These are phyloP conservation scores for Testicularia cyperi DNA, from an alignment of 1,284 basidiomycete species.

Conservation along the genomic window DNA sequence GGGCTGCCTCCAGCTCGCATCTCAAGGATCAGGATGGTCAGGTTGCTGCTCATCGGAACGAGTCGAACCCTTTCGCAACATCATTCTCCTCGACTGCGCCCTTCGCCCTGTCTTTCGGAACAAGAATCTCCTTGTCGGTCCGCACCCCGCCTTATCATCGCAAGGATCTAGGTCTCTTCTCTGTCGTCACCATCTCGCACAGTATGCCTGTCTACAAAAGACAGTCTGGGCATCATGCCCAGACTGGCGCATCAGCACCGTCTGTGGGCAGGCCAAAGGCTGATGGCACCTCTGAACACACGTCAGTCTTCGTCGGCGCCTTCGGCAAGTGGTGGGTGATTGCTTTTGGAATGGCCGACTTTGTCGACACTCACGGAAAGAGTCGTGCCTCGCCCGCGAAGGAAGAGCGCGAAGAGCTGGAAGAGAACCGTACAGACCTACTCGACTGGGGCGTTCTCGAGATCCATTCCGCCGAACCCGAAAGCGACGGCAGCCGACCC, in stretches of 20 bases:
- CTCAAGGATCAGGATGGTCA: too few relatives aligned
- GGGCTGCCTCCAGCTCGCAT: conserved; percentile 2
- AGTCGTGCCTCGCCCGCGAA: conserved; percentile 66
- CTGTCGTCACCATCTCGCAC: conserved; percentile 69
- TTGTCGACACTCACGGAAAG: conserved; percentile 63
- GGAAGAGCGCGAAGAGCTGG: conserved; percentile 62
- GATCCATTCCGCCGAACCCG: conserved; percentile 56
- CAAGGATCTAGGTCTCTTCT: conserved; percentile 79
- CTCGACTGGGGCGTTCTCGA: conserved; percentile 68
- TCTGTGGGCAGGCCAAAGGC: not conserved
- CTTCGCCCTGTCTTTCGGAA: conserved; percentile 71
- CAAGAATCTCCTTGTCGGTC: conserved; percentile 72
- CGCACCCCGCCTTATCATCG: conserved; percentile 89
- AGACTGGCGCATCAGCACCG: not conserved
- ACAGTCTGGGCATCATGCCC: not conserved
- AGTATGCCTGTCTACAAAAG: conserved; percentile 23
- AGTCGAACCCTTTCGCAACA: conserved; percentile 12
- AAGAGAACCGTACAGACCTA: conserved; percentile 70
- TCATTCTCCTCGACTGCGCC: conserved; percentile 32
- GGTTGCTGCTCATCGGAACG: too few relatives aligned
- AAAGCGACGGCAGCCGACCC: too few relatives aligned
- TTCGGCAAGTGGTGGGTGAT: conserved; percentile 86
- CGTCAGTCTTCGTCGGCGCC: conserved; percentile 81
- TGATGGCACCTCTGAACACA: conserved; percentile 53
- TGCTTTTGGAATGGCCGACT: conserved; percentile 62